Conservation (phyloP, 2,329 filamentous ascomycete genomes). For the Myriosclerotinia duriaeana region DNA sequence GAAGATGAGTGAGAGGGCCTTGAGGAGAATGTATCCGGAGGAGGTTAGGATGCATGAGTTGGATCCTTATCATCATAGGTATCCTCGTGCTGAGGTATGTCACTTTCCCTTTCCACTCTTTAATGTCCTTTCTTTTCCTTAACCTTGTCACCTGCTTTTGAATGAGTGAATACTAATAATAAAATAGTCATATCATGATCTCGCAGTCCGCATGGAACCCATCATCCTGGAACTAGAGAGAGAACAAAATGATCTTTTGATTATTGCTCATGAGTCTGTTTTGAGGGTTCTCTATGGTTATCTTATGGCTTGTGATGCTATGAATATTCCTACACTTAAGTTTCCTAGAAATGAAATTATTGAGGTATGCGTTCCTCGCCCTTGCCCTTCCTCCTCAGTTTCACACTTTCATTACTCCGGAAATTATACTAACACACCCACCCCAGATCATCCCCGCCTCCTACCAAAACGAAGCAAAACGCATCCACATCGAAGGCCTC, state of each 20-base stretch:
- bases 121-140: neutral
- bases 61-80: conserved; percentile 96
- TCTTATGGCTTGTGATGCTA: conserved; percentile 95
- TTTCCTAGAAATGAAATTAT: conserved; percentile 98
- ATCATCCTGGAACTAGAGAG: conserved; percentile 97
- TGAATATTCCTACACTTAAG: conserved; percentile 86
- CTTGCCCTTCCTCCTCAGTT: neutral
- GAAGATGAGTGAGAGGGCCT: conserved; percentile 81
- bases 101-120: neutral
- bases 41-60: conserved; percentile 90
- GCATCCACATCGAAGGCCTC: conserved; percentile 77
- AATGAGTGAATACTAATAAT: neutral
- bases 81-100: conserved; percentile 84
- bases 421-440: neutral
- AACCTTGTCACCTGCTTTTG: neutral
- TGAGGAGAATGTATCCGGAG: conserved; percentile 80
- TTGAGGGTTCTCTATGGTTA: conserved; percentile 95
- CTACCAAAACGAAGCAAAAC: conserved; percentile 93
- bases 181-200: conserved; percentile 86
- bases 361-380: conserved; percentile 55
- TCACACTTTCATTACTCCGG: too few relatives aligned
- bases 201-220: conserved; percentile 95
- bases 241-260: conserved; percentile 95
- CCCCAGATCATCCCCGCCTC: conserved; percentile 82
- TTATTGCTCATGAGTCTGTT: conserved; percentile 98